Percentiles rank a stretch among this genome's conserved stretches.
These are phyloP conservation scores for Umbilicus rupestris DNA, from an alignment of 164 flowering plant genomes.

Conservation along the genomic window DNA sequence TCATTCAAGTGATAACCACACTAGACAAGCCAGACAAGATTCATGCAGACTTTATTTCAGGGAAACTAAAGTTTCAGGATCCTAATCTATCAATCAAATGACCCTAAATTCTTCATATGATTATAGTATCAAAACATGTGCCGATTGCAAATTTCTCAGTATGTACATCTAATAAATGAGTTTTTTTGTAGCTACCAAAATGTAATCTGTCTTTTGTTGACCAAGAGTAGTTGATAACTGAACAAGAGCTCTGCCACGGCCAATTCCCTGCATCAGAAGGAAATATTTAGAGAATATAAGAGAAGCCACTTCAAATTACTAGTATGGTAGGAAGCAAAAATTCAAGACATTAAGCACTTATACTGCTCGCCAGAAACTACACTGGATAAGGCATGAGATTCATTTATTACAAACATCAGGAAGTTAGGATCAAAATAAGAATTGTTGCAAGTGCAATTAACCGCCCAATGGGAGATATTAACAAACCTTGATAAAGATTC, in stretches of 20 bases:
- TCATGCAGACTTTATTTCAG: no score
- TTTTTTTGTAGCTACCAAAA: slow-evolving; percentile 38
- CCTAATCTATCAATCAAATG: neutral
- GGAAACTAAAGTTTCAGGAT: no score
- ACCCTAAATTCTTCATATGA: neutral
- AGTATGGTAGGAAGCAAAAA: neutral
- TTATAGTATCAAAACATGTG: neutral
- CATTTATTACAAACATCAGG: neutral
- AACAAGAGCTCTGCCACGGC: slow-evolving; percentile 68
- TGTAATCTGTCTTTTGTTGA: slow-evolving; percentile 55
- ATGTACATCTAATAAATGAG: neutral
- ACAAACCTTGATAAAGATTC: slow-evolving; percentile 50
- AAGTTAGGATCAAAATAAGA: neutral
- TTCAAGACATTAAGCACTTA: neutral
- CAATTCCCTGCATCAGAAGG: slow-evolving; percentile 32
- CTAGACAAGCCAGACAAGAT: neutral
- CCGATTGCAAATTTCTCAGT: neutral
- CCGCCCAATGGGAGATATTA: neutral
- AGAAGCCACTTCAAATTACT: neutral
- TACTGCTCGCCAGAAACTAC: neutral
- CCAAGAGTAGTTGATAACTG: slow-evolving; percentile 38
- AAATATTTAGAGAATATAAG: neutral
- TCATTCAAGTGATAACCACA: neutral
- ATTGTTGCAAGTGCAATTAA: neutral
- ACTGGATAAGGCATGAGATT: neutral